Evolutionary conservation across 2,329 filamentous ascomycete genomes (phyloP).

Genomic region (Nothophaeocryptopus gaeumannii): DNA sequence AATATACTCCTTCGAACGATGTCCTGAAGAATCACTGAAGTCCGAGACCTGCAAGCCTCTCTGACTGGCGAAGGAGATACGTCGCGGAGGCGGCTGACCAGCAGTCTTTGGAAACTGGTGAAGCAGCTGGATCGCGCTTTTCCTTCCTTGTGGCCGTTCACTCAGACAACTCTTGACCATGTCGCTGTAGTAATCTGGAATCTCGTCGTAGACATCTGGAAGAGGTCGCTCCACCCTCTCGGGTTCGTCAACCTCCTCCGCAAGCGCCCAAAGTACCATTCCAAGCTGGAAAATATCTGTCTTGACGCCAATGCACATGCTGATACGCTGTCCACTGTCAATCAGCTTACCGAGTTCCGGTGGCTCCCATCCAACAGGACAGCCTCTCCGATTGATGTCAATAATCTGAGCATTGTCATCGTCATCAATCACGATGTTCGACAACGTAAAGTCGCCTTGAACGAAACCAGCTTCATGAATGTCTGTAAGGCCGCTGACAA

Average conservation of each 20-base stretch:
- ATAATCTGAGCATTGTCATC: slow-evolving; percentile 90
- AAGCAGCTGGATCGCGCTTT: slow-evolving; percentile 71
- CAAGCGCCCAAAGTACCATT: slow-evolving; percentile 94
- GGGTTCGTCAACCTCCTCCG: slow-evolving; percentile 83
- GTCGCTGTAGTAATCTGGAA: slow-evolving; percentile 76
- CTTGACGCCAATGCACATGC: slow-evolving; percentile 97
- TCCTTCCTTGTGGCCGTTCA: slow-evolving; percentile 67
- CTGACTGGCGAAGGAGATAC: slow-evolving; percentile 13
- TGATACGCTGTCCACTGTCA: slow-evolving; percentile 82
- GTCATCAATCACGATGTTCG: slow-evolving; percentile 90
- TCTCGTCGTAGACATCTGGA: slow-evolving; percentile 51
- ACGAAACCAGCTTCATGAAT: slow-evolving; percentile 96
- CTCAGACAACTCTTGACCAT: slow-evolving; percentile 76
- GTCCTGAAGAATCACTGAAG: slow-evolving; percentile 38
- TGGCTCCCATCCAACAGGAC: slow-evolving; percentile 95
- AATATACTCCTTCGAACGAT: slow-evolving; percentile 48
- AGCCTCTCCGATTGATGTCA: slow-evolving; percentile 96
- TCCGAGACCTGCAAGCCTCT: slow-evolving; percentile 32
- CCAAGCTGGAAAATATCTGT: slow-evolving; percentile 94
- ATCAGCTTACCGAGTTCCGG: slow-evolving; percentile 85
- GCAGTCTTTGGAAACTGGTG: slow-evolving; percentile 58
- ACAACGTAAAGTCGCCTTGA: slow-evolving; percentile 94
- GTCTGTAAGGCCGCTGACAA: slow-evolving; percentile 82
- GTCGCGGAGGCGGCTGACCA: slow-evolving; percentile 12
- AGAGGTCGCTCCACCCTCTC: slow-evolving; percentile 74